Evolutionary conservation across 2,329 filamentous ascomycete genomes (phyloP), one percentile per base, ranked within the genome.

Genomic region (Trichothecium roseum): DNA sequence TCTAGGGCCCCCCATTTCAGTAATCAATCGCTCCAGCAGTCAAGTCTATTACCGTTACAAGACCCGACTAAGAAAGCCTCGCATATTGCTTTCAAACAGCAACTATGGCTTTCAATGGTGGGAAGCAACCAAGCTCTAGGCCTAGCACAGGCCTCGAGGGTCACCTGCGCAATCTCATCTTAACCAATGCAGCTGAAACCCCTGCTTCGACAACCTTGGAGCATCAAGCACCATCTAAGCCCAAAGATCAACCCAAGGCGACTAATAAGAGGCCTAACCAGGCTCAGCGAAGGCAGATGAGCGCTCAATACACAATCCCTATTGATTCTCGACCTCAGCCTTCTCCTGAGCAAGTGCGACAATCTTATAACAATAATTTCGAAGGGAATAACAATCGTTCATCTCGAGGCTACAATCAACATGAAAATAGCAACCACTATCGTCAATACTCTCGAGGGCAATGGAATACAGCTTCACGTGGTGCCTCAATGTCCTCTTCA

Each of bases 241-340:
- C 32, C 42, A 6, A 41, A 45, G 29, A 34, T 45, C 6, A 6
- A 15, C 48, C 45, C 43, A 63, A 55, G 36, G 37, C 49, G n/a
- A 40, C 45, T 34, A 59, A 60, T 45, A 75, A 67, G 45, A 70
- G 74, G 16, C 68, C 62, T 3, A 81, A 81, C 40, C 76, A 81
- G 48, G 74, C 75, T 2, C 72, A 79, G 45, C 64, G 75, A 33
- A 68, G 75, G 16, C 72, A 78, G 46, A 74, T 78, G 70, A 76
- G 65, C 37, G 64, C 73, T 4, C 69, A 78, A 42, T 46, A 77
- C 14, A 66, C 70, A 1, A 68, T 78, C 31, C 64, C 72, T 4
- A 62, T 78, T 35, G 69, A 76, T 40, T 52, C 63, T 10, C 62
- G 63, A n/a, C 48, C 55, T 14, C 53, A 57, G 13, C 45, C 49